Percentiles rank a stretch among this genome's conserved stretches.
phyloP scores from a whole-genome alignment of 1,284 basidiomycete species.

The Ceratobasidium papillatum region DNA sequence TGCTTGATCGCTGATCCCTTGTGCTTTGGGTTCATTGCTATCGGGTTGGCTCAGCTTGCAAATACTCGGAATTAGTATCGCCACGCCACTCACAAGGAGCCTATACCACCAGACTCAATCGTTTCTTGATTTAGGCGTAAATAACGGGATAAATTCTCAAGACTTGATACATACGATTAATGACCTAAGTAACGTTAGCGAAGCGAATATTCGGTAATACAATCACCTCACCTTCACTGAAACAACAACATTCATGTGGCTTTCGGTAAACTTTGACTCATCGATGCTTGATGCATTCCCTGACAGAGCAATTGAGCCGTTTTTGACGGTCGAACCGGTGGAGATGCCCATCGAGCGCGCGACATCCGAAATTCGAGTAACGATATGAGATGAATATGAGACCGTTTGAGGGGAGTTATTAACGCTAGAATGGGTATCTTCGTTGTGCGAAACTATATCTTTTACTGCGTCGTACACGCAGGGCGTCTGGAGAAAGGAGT shows the following conservation, averaged over 20 bases:
- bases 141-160: not conserved
- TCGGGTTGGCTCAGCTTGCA: not conserved
- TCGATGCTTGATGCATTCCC: slow-evolving; percentile 25
- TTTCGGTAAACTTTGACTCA: slow-evolving; percentile 15
- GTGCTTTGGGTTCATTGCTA: not conserved
- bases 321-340: slow-evolving; percentile 1
- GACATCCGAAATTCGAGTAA: slow-evolving; percentile 5
- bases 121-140: not conserved
- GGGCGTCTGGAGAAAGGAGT: slow-evolving; percentile 10
- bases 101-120: not conserved
- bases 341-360: slow-evolving; percentile 15
- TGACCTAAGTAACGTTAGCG: not conserved
- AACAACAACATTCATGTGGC: slow-evolving; percentile 4
- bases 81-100: not conserved
- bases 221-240: not conserved
- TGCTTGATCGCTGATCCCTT: not conserved
- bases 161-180: slow-evolving; percentile 9
- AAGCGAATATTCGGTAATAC: not conserved
- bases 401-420: slow-evolving; percentile 4
- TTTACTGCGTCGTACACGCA: slow-evolving; percentile 4
- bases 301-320: slow-evolving; percentile 2
- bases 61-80: not conserved
- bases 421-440: too few species aligned
- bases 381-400: slow-evolving; percentile 9
- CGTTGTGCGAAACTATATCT: not conserved